Conservation (phyloP, 73 alveolate genomes). For the Symbiodinium natans region DNA sequence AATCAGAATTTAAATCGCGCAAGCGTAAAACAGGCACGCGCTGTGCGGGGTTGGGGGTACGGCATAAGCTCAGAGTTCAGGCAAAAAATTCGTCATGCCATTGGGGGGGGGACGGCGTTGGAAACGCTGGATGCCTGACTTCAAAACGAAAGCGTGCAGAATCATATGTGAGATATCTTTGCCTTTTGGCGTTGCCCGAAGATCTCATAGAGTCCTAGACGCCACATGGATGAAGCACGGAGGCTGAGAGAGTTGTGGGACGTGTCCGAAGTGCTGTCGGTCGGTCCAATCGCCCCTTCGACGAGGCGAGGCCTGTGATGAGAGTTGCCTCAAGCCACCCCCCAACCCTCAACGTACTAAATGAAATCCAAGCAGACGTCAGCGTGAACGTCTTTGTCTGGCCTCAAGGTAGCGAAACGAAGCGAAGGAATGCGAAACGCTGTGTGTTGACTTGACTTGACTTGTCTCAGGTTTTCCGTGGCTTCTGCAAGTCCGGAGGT, state of each 20-base stretch:
- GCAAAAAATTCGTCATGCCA: too few relatives aligned
- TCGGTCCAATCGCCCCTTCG: slow-evolving; percentile 76
- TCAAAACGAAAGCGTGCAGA: too few relatives aligned
- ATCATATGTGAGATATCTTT: too few relatives aligned
- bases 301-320: slow-evolving; percentile 24
- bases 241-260: slow-evolving; percentile 91
- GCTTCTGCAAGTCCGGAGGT: slow-evolving; percentile 88
- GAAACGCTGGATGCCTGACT: too few relatives aligned
- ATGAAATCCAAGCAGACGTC: neutral
- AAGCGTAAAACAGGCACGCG: too few relatives aligned
- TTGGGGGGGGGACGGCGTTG: too few relatives aligned
- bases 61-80: too few relatives aligned
- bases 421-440: neutral
- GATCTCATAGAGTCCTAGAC: too few relatives aligned
- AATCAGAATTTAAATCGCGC: too few relatives aligned
- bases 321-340: neutral
- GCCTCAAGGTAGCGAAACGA: neutral
- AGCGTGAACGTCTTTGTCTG: neutral
- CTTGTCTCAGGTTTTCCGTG: slow-evolving; percentile 39
- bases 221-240: too few relatives aligned
- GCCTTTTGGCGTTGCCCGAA: too few relatives aligned
- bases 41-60: too few relatives aligned
- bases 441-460: neutral
- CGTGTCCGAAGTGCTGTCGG: slow-evolving; percentile 88
- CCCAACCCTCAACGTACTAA: neutral